These are phyloP conservation scores for Pseudogymnoascus sp. DNA, from an alignment of 2,329 filamentous ascomycete genomes.

Conservation along the genomic window DNA sequence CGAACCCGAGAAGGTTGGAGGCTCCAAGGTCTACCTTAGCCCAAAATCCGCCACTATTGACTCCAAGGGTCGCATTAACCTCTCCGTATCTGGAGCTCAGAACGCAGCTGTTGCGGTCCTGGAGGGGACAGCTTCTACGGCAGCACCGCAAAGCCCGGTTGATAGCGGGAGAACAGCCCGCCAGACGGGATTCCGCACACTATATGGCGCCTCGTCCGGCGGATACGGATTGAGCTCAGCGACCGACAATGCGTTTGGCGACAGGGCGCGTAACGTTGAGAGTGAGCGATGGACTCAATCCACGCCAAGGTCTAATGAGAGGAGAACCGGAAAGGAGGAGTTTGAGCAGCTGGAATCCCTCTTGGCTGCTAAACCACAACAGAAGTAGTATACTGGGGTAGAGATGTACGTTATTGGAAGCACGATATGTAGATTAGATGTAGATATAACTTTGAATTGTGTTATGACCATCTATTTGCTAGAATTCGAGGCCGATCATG, in stretches of 20 bases:
- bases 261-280: background rate
- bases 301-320: background rate
- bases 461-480: background rate
- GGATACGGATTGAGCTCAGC: background rate
- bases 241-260: background rate
- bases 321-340: background rate
- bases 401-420: background rate
- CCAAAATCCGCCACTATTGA: conserved; percentile 23
- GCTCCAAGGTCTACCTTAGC: conserved; percentile 24
- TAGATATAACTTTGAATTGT: conserved; percentile 7
- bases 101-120: conserved; percentile 22
- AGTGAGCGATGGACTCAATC: background rate
- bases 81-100: conserved; percentile 21
- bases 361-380: background rate
- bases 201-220: background rate
- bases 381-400: background rate
- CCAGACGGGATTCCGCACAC: background rate
- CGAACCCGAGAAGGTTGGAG: conserved; percentile 24
- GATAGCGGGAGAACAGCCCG: background rate
- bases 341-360: conserved; percentile 5
- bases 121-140: conserved; percentile 16
- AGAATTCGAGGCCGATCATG: background rate
- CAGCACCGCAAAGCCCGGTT: background rate
- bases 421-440: conserved; percentile 3
- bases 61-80: conserved; percentile 21